Base-by-base conservation (phyloP, 495 filamentous ascomycete species). In the Ascobolus immersus region DNA sequence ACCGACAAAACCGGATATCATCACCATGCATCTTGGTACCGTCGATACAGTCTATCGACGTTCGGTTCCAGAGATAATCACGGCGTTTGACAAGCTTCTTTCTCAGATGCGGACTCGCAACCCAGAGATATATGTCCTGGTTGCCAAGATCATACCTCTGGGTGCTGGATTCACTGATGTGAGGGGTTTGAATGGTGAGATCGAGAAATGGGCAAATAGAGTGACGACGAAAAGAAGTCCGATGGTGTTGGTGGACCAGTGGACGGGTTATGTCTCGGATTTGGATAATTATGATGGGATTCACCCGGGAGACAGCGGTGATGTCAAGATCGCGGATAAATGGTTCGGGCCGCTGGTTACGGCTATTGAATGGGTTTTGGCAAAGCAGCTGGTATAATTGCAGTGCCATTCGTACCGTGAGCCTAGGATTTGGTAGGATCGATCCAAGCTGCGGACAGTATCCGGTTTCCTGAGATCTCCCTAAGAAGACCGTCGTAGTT, bases 81-180 rank as follows among this genome's bases (percentile, higher is more conserved):
- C 48, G 5, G 59, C 60, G 4, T 61, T 58, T 37, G 55, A 48
- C 13, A 62, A 51, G 28, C 40, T 64, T 3, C 45, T 64, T 1
- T 40, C 37, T 5, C 47, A 49, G n/a, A 64, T 64, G 59, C 45
- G 60, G 14, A 48, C 34, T 8, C 49, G 43, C 18, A 64, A 62
- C 40, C 51, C 57, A 3, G 49, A 39, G n/a, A 61, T 53, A 42
- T 61, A 58, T 49, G 61, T 64, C 37, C 13, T 62, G 60, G 57
- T 64, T 7, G 59, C 59, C 5, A 56, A 61, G 47, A 62, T 64
- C 44, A 64, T 64, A 40, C 60, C 60, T 17, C 50, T 60, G 19
- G 47, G 47, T 14, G 37, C 48, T 5, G 52, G 50, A 17, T 52
- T 29, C 38, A 41, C 49, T 7, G 44, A 48, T 34, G 51, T 61